phyloP scores from a whole-genome alignment of 495 filamentous ascomycete genomes.

The Podospora pseudocomata region DNA sequence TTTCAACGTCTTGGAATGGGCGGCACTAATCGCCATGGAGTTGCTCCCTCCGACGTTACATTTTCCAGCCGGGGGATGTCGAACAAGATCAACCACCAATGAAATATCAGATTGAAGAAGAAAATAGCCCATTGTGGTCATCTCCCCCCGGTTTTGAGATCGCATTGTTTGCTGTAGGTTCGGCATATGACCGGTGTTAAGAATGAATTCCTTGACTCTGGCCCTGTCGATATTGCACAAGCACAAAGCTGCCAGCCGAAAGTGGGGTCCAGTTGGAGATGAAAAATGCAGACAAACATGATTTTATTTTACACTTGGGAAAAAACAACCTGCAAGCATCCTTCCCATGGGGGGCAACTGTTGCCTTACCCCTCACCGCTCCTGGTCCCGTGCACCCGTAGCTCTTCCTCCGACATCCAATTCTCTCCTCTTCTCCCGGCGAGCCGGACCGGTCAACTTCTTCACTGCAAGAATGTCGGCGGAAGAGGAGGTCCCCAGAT shows the following conservation, averaged over 20 bases:
- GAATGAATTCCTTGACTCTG: neutral
- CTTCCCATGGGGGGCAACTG: neutral
- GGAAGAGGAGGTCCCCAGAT: conserved; percentile 11
- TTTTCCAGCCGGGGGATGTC: neutral
- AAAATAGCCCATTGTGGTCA: neutral
- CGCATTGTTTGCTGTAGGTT: neutral
- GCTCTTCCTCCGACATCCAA: neutral
- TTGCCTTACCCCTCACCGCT: neutral
- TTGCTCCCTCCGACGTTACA: conserved; percentile 8
- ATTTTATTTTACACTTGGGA: neutral
- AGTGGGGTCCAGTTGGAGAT: neutral
- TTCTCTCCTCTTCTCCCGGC: neutral
- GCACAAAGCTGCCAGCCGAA: neutral
- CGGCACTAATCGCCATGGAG: conserved; percentile 17
- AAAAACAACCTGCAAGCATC: neutral
- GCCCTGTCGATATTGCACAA: neutral
- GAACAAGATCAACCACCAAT: conserved; percentile 14
- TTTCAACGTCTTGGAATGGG: conserved; percentile 3
- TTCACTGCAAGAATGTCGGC: conserved; percentile 4
- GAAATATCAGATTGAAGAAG: neutral
- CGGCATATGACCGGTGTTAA: neutral
- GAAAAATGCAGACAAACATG: neutral
- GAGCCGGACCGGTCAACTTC: neutral
- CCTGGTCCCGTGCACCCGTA: neutral
- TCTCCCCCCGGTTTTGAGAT: neutral